Percentiles rank a stretch among this genome's conserved stretches.
phyloP scores from a whole-genome alignment of 345 rosid species.

The Ceriops zippeliana region DNA sequence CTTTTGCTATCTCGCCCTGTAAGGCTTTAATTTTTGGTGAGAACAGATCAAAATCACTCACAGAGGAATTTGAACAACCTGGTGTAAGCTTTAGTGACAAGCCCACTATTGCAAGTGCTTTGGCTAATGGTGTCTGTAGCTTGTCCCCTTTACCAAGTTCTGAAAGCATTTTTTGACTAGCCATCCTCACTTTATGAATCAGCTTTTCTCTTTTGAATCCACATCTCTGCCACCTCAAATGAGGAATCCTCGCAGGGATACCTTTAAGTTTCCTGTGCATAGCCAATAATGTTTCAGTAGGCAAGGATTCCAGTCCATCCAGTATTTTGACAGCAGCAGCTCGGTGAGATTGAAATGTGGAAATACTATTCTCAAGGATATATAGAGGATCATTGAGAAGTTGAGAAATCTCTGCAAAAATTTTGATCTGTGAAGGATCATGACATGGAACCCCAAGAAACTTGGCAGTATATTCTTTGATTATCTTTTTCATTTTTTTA shows the following conservation, averaged over 20 bases:
- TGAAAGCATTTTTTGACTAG: conserved; percentile 53
- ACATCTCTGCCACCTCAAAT: conserved; percentile 23
- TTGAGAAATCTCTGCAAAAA: conserved; percentile 37
- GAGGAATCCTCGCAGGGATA: conserved; percentile 33
- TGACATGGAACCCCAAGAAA: conserved; percentile 23
- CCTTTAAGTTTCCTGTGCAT: conserved; percentile 72
- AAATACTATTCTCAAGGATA: conserved; percentile 37
- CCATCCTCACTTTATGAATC: conserved; percentile 40
- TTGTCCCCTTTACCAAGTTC: conserved; percentile 39
- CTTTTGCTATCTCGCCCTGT: conserved; percentile 72
- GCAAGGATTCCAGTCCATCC: conserved; percentile 49
- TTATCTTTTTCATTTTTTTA: conserved; percentile 47
- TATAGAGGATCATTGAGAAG: conserved; percentile 47
- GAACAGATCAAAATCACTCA: conserved; percentile 38
- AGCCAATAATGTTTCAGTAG: conserved; percentile 48
- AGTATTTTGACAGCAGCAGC: conserved; percentile 44
- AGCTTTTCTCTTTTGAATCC: conserved; percentile 38
- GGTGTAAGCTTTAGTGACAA: conserved; percentile 48
- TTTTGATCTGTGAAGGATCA: conserved; percentile 19
- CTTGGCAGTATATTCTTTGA: conserved; percentile 40
- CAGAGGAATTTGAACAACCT: conserved; percentile 29
- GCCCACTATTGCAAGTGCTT: conserved; percentile 62
- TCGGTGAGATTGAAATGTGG: conserved; percentile 35
- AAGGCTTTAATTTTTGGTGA: conserved; percentile 49
- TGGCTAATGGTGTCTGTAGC: conserved; percentile 60